phyloP scores from a whole-genome alignment of 805 yeast species.

The Pachysolen tannophilus region DNA sequence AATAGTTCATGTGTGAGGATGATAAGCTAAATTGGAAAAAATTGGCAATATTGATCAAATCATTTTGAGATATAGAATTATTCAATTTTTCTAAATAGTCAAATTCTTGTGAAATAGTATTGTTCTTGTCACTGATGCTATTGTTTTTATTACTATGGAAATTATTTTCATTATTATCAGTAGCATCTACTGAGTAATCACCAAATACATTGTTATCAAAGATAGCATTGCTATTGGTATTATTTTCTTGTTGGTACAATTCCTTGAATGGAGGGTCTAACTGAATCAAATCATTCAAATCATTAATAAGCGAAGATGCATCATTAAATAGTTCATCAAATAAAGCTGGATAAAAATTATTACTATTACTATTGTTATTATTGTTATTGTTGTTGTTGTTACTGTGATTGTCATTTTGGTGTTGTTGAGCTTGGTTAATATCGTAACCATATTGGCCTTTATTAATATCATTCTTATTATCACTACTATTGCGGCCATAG shows the following conservation, averaged over 20 bases:
- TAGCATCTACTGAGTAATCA: slow-evolving; percentile 6
- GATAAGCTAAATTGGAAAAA: slow-evolving; percentile 22
- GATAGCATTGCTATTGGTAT: not conserved
- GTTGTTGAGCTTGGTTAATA: not conserved
- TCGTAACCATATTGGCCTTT: no score
- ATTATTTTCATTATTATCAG: not conserved
- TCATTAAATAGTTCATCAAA: slow-evolving; percentile 24
- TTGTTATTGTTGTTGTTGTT: not conserved
- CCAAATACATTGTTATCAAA: not conserved
- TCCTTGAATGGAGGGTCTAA: slow-evolving; percentile 5
- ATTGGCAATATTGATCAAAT: slow-evolving; percentile 18
- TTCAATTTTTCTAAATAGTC: slow-evolving; percentile 15
- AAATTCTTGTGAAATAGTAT: slow-evolving; percentile 7
- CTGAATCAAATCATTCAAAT: slow-evolving; percentile 25
- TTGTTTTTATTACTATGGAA: not conserved
- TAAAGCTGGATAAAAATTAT: slow-evolving; percentile 14
- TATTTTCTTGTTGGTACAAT: not conserved
- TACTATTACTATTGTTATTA: not conserved
- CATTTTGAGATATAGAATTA: slow-evolving; percentile 18
- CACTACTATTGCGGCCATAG: no score
- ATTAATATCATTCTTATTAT: no score
- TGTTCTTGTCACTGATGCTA: slow-evolving; percentile 2
- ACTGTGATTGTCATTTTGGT: slow-evolving; percentile 8
- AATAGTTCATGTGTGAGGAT: slow-evolving; percentile 24
- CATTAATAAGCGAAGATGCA: slow-evolving; percentile 26